Evolutionary conservation across 1,284 basidiomycete genomes (phyloP), one percentile per base, ranked within the genome.

Genomic region (Rugosomyces carneus): DNA sequence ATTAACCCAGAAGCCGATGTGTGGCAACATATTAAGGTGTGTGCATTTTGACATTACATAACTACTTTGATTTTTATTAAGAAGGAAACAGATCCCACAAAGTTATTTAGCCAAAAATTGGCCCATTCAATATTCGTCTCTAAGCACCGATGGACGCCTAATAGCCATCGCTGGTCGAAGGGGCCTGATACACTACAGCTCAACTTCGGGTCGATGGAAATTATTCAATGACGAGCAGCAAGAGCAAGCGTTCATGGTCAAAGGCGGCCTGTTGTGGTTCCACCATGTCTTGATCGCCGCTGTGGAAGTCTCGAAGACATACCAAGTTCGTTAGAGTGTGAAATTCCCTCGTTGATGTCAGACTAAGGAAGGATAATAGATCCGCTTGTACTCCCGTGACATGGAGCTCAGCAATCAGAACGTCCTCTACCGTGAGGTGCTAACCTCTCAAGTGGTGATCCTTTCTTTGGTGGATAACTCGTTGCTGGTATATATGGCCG

Each of bases 1-100:
- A 97, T 99, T 62, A 97, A 97, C 60, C 95, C 95, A n/a, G 94
- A 97, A 60, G 92, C 91, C 2, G 95, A 98, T 58, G 93, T 97
- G 6, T 97, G 94, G 93, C 92, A 97, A 57, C 87, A 92, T 66
- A 88, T 97, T 63, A 93, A 93, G 75, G 89, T 76, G 53, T 23
- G 11, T 49, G 8, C 6, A 3, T 24, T 15, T 18, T 32, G 24
- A n/a, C 24, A 15, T 15, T 26, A 13, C 15, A 4, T 29, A 29
- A 5, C 3, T 16, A 34, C 31, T 16, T 16, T 3, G 15, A 9
- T 13, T 16, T 41, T 37, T 20, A 31, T 35, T 0, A 42, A 13
- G 6, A 10, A 19, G 16, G 26, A 24, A 24, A n/a, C 20, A 58
- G 83, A 81, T 99, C n/a, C 96, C 96, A 0, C 81, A 88, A 57